Evolutionary conservation across 1,139 yeast genomes (phyloP), one percentile per base, ranked within the genome.

Genomic region (Sugiyamaella japonica): DNA sequence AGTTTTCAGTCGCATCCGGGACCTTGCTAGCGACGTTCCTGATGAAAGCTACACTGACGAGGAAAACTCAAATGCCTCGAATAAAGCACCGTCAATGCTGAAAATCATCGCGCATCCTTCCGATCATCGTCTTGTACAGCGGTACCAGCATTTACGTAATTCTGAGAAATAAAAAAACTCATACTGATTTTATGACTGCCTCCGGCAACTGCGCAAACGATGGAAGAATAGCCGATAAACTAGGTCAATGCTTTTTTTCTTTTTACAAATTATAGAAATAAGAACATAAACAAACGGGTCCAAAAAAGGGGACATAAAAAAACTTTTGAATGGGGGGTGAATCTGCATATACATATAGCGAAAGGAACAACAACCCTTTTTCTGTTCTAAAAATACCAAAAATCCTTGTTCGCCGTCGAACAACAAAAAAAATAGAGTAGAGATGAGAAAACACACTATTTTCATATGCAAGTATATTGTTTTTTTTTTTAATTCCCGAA

Each of bases 181-280:
- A 8, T 23, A 28, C 2, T 16, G n/a, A 7, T n/a, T 29, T 29
- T n/a, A 7, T 5, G 7, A 8, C 12, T 36, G 49, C 48, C 48
- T 44, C 48, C 48, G 48, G 48, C 48, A 39, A 39, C 48, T 29
- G 10, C 34, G 34, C 9, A 9, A 9, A 29, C n/a, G 4, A 29
- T 29, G 7, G 34, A 29, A 10, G 7, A 3, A 5, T 12, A 29
- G n/a, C 25, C 42, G 42, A 17, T 4, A 17, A 28, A 20, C 13
- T 39, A 31, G 49, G 40, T 45, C 20, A 38, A 45, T 45, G 49
- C 49, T 34, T 40, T 20, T 40, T 20, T 29, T 45, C 49, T 20
- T 45, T 36, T 45, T 45, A 45, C 49, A 45, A 25, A 45, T 44
- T 45, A 45, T 45, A 45, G 40, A 23, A 44, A 45, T 36, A 36